Base-by-base conservation (phyloP, 257 asterid species). In the Solanum peruvianum region DNA sequence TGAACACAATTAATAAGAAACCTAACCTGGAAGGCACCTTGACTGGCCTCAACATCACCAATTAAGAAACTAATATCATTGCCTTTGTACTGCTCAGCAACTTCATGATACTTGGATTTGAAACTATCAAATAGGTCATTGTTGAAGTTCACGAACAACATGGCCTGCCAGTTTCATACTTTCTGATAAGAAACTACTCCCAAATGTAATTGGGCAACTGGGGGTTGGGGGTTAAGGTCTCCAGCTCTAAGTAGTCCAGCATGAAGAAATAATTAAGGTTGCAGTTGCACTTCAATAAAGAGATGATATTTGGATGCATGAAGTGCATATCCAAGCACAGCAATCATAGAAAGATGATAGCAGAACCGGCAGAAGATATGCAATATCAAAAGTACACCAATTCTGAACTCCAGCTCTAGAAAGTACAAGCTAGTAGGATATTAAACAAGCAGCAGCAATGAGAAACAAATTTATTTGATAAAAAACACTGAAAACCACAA, bases 21-120 rank as follows among this genome's bases (percentile, higher is more conserved):
- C 86, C 96, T 72, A 82, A 96, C 98, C 98, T 96, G 97, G 90
- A 96, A 94, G 87, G 98, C 99, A 91, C 97, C 97, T 91, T 93
- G 89, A 88, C 99, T 93, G 83, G 98, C 96, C 88, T 95, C 98
- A 33, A 92, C 76, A 91, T 96, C 98, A 21, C 98, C 98, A 86
- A 95, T 91, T 70, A 95, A 93, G 88, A 96, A 96, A 87, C 93
- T 90, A 91, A 96, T 81, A 47, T 87, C 92, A 75, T 92, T 86
- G 72, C 98, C 95, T 91, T 93, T 96, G 93, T 87, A 92, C 87
- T 92, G 94, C 87, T 88, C 86, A 56, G 99, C 97, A 73, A 93
- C 95, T 82, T 92, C 98, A 16, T 89, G 92, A 92, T 93, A 96
- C 89, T 93, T 93, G 82, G 96, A 92, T 86, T 94, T 92, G 76